A percentile compares a stretch with the other conserved stretches of the same genome.
Evolutionary conservation across 495 filamentous ascomycete species (phyloP).

Genomic region (Aspergillus steynii): DNA sequence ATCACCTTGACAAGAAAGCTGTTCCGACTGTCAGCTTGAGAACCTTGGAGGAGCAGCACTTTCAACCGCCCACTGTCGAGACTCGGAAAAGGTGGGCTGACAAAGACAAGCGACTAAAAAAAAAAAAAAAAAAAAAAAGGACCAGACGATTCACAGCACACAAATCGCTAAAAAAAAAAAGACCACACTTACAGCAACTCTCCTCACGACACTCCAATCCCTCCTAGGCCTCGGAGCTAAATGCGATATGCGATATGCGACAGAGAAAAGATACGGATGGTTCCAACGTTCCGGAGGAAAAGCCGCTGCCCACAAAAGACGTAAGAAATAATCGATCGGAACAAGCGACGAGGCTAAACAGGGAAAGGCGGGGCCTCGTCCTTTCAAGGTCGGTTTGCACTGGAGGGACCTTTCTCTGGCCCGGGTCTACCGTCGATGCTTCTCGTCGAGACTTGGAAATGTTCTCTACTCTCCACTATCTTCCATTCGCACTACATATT

Average conservation of each 20-base stretch:
- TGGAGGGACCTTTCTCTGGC: too few relatives aligned
- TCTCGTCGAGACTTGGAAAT: too few relatives aligned
- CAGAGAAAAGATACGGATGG: slow-evolving; percentile 9
- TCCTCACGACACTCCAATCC: slow-evolving; percentile 32
- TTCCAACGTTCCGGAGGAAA: slow-evolving; percentile 10
- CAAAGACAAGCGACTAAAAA: slow-evolving; percentile 20
- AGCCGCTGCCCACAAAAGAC: slow-evolving; percentile 18
- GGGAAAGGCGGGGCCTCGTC: slow-evolving; percentile 10
- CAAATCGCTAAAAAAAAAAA: slow-evolving; percentile 6
- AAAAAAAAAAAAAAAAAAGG: slow-evolving; percentile 21
- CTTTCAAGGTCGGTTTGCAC: too few relatives aligned
- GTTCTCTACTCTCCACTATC: too few relatives aligned
- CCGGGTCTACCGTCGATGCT: too few relatives aligned
- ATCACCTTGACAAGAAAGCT: slow-evolving; percentile 24
- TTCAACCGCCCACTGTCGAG: slow-evolving; percentile 34
- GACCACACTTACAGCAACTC: slow-evolving; percentile 12
- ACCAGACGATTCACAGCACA: slow-evolving; percentile 9
- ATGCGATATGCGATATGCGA: slow-evolving; percentile 8
- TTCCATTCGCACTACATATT: too few relatives aligned
- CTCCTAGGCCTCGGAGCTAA: slow-evolving; percentile 18
- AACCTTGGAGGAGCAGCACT: slow-evolving; percentile 36
- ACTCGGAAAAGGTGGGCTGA: slow-evolving; percentile 26
- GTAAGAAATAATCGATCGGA: slow-evolving; percentile 14
- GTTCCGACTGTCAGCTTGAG: slow-evolving; percentile 31
- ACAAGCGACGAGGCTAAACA: slow-evolving; percentile 21